Evolutionary conservation across 177 flowering plant species (phyloP).

Genomic region (Vitis hybrid): DNA sequence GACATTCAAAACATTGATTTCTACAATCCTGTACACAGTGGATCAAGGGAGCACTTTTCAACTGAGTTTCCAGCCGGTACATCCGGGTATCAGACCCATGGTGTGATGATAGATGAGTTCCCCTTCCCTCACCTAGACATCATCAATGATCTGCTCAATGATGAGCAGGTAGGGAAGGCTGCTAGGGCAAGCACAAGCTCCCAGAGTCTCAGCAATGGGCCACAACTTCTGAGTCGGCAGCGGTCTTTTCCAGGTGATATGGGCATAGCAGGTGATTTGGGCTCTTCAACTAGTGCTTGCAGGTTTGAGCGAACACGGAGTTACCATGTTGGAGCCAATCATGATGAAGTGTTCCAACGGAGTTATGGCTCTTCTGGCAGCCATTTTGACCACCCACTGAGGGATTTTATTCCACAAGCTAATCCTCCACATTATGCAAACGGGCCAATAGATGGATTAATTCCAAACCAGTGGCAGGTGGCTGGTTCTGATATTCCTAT

Average conservation of each 20-base stretch:
- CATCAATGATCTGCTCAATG: slow-evolving; percentile 84
- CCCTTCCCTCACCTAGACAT: slow-evolving; percentile 97
- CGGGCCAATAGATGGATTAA: slow-evolving; percentile 61
- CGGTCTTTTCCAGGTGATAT: slow-evolving; percentile 39
- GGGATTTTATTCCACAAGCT: slow-evolving; percentile 48
- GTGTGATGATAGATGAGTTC: slow-evolving; percentile 63
- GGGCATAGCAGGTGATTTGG: slow-evolving; percentile 31
- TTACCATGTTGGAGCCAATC: slow-evolving; percentile 45
- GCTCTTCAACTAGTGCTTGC: slow-evolving; percentile 43
- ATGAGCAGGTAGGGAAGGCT: slow-evolving; percentile 52
- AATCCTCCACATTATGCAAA: slow-evolving; percentile 37
- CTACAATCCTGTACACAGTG: slow-evolving; percentile 27
- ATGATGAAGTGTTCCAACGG: slow-evolving; percentile 47
- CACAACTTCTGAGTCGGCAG: slow-evolving; percentile 55
- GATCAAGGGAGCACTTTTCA: slow-evolving; percentile 28
- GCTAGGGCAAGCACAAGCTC: slow-evolving; percentile 23
- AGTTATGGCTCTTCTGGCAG: slow-evolving; percentile 35
- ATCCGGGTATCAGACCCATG: slow-evolving; percentile 41
- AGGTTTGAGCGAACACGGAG: slow-evolving; percentile 56
- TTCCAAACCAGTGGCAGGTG: slow-evolving; percentile 61
- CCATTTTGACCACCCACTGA: slow-evolving; percentile 37
- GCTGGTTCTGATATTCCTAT: slow-evolving; percentile 46
- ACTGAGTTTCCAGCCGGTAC: slow-evolving; percentile 35
- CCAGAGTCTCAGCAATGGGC: slow-evolving; percentile 31
- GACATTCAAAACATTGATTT: slow-evolving; percentile 37